Percentiles rank a stretch among this genome's conserved stretches.
Evolutionary conservation across 179 eudicot genomes (phyloP).

Genomic region (Beta lomatogona): DNA sequence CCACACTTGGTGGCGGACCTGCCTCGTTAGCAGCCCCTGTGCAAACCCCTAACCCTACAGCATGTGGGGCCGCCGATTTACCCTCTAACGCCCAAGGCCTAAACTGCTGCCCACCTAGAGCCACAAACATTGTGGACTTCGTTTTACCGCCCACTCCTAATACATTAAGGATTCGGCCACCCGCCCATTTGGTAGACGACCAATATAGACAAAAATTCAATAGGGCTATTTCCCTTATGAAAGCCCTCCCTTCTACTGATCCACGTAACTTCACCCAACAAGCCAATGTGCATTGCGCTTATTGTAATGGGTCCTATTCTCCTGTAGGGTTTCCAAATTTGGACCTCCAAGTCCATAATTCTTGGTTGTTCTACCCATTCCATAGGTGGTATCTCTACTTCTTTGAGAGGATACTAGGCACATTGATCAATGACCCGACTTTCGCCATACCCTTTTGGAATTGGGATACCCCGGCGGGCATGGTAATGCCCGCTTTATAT

Average conservation of each 20-base stretch:
- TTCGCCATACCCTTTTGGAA: constrained; percentile 85
- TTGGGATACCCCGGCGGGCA: constrained; percentile 68
- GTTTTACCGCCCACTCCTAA: constrained; percentile 35
- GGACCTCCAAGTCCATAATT: constrained; percentile 71
- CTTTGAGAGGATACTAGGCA: constrained; percentile 62
- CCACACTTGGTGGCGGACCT: constrained; percentile 32
- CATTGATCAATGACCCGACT: constrained; percentile 59
- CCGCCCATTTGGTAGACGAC: constrained; percentile 63
- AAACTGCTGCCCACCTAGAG: constrained; percentile 69
- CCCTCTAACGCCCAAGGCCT: constrained; percentile 40
- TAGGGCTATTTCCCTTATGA: constrained; percentile 68
- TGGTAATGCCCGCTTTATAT: constrained; percentile 60
- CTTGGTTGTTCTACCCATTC: constrained; percentile 84
- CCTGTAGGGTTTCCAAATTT: constrained; percentile 65
- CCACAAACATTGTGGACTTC: constrained; percentile 44
- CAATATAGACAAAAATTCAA: constrained; percentile 49
- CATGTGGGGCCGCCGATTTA: constrained; percentile 55
- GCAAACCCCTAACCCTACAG: constrained; percentile 43
- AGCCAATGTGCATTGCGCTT: constrained; percentile 85
- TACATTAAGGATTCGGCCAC: constrained; percentile 54
- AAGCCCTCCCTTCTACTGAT: constrained; percentile 58
- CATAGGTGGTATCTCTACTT: constrained; percentile 74
- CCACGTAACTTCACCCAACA: constrained; percentile 84
- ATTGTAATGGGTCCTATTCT: constrained; percentile 72
- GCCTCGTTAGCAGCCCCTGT: constrained; percentile 51